These are phyloP conservation scores for Colletotrichum destructivum DNA, from an alignment of 2,329 filamentous ascomycete species.

Conservation along the genomic window DNA sequence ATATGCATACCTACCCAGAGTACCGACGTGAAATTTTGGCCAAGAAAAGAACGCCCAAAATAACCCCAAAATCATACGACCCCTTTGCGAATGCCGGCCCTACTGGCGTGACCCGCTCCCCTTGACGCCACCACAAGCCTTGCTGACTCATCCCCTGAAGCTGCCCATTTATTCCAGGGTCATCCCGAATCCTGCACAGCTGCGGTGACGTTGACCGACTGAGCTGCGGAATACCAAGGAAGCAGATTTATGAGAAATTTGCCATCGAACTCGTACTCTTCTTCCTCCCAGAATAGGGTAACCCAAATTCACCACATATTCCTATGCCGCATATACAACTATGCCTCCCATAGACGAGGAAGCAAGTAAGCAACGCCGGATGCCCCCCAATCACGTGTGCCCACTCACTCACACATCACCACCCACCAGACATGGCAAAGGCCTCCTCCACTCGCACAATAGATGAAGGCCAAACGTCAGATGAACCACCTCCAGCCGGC, in stretches of 20 bases:
- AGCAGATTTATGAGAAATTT: background rate
- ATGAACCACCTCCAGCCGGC: conserved; percentile 26
- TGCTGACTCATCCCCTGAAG: conserved; percentile 28
- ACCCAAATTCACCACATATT: background rate
- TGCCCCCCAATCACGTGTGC: background rate
- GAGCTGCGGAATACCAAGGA: background rate
- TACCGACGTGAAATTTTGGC: too few relatives aligned
- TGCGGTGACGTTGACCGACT: conserved; percentile 31
- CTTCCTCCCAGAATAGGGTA: background rate
- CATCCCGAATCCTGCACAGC: background rate
- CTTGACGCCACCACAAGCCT: background rate
- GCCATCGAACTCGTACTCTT: background rate
- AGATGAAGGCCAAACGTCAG: conserved; percentile 9
- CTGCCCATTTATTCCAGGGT: conserved; percentile 9
- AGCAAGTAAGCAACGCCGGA: conserved; percentile 11
- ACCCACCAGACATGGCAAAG: conserved; percentile 13
- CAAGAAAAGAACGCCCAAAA: background rate
- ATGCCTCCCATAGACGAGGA: conserved; percentile 32
- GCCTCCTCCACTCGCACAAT: conserved; percentile 18
- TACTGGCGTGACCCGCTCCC: conserved; percentile 9
- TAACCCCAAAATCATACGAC: conserved; percentile 31
- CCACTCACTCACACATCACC: background rate
- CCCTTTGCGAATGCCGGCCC: background rate
- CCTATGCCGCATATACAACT: background rate
- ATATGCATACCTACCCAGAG: background rate